Conservation (phyloP, 1,139 yeast species). For the Candida buenavistaensis region DNA sequence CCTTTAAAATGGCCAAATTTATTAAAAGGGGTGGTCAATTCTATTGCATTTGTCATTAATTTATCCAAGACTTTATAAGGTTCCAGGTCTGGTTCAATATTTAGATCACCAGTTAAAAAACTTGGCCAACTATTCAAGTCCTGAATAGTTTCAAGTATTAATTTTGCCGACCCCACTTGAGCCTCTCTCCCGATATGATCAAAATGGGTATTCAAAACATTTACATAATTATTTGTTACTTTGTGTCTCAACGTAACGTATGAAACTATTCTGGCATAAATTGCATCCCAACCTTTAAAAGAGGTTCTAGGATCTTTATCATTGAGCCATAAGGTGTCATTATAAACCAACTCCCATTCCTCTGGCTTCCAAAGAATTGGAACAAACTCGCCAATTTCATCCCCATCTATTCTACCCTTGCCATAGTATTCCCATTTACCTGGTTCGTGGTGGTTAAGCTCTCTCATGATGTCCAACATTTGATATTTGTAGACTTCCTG, state of each 20-base stretch:
- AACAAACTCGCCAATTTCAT: conserved; percentile 33
- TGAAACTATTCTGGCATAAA: conserved; percentile 45
- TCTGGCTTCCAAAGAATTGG: conserved; percentile 29
- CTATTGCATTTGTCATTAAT: conserved; percentile 30
- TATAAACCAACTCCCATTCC: conserved; percentile 34
- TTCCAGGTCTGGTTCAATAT: conserved; percentile 51
- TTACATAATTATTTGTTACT: conserved; percentile 27
- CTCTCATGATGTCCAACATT: conserved; percentile 30
- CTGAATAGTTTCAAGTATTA: conserved; percentile 41
- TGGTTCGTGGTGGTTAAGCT: conserved; percentile 25
- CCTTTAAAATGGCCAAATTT: conserved; percentile 44
- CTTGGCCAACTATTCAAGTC: conserved; percentile 39
- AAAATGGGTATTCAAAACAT: conserved; percentile 58
- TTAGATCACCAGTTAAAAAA: conserved; percentile 52
- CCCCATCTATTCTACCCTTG: conserved; percentile 36
- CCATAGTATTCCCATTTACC: conserved; percentile 35
- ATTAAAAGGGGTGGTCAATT: conserved; percentile 24
- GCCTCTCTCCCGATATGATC: conserved; percentile 55
- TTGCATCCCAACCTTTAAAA: conserved; percentile 57
- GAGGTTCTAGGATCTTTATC: conserved; percentile 27
- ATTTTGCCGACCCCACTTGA: conserved; percentile 45
- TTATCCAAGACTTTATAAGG: conserved; percentile 42
- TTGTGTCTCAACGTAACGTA: conserved; percentile 40
- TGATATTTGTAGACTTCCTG: conserved; percentile 40
- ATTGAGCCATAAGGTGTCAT: conserved; percentile 38